Conservation (phyloP, 805 yeast species). For the Scheffersomyces coipomensis region DNA sequence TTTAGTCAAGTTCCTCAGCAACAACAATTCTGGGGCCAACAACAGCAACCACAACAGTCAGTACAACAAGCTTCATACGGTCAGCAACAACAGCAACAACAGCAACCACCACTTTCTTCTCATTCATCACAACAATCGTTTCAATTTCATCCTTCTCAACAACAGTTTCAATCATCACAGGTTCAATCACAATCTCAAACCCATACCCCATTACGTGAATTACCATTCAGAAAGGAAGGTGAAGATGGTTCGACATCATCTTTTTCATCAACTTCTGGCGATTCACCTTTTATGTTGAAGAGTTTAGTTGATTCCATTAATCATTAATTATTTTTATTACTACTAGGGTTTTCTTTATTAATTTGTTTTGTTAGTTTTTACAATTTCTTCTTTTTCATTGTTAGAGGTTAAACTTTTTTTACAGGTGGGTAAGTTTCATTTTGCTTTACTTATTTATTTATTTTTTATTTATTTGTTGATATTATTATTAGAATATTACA, state of each 20-base stretch:
- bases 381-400: no score
- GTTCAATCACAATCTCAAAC: constrained; percentile 1
- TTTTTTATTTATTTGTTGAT: no score
- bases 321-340: constrained; percentile 17
- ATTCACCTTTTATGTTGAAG: constrained; percentile 30
- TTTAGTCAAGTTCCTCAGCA: neutral
- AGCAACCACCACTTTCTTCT: constrained; percentile 1
- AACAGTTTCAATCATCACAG: constrained; percentile 1
- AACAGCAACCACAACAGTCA: constrained; percentile 1
- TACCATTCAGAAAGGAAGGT: neutral
- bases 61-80: constrained; percentile 2
- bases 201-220: neutral
- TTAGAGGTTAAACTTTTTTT: no score
- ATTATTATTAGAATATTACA: no score
- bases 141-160: constrained; percentile 1
- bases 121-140: constrained; percentile 3
- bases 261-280: constrained; percentile 6
- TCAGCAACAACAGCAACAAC: constrained; percentile 3
- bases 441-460: no score
- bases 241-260: constrained; percentile 3
- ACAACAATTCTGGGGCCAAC: neutral
- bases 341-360: no score
- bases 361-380: no score
- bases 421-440: no score
- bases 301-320: constrained; percentile 42